Base-by-base conservation (phyloP, 129 eudicot species). In the Helianthus annuus region DNA sequence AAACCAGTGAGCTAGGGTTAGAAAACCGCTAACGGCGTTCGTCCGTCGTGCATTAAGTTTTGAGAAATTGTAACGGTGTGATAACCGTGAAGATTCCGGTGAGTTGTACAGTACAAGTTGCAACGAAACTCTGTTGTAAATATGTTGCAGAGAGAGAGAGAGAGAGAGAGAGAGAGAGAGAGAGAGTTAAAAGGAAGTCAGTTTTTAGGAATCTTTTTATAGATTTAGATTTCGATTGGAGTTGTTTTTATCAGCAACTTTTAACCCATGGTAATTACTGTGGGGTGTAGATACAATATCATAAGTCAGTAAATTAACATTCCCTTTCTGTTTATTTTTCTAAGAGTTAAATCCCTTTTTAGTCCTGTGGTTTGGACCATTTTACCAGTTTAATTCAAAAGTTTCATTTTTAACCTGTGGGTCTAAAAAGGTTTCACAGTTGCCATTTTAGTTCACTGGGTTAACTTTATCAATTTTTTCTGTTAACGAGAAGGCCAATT, bases 161-260 rank as follows among this genome's bases (percentile, higher is more conserved):
- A 68, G 80, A 45, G 54, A n/a, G n/a, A n/a, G n/a, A n/a, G n/a
- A n/a, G n/a, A n/a, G n/a, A 19, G 0, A 6, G 55, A 48, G 29
- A 39, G 70, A 73, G 74, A 36, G 60, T 27, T 46, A 44, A 72
- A 76, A 68, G 71, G 79, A 42, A 66, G 76, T 72, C 63, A 77
- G 82, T 75, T 66, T 74, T 68, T 58, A n/a, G 4, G 69, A 22
- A 40, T 22, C 61, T 68, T 54, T 73, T 73, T 61, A 46, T 69
- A 64, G 76, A 74, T 80, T 70, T 71, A 42, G 76, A 77, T 77
- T 77, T 77, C 29, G 81, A 77, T 77, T 77, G n/a, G 71, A 77
- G 48, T 69, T 69, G 76, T 27, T 59, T 48, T 76, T 57, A 59
- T 38, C 52, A 49, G 16, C 44, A 19, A 19, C 75, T 59, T 59